Conservation (phyloP, 495 filamentous ascomycete species). For the Talaromyces stipitatus region DNA sequence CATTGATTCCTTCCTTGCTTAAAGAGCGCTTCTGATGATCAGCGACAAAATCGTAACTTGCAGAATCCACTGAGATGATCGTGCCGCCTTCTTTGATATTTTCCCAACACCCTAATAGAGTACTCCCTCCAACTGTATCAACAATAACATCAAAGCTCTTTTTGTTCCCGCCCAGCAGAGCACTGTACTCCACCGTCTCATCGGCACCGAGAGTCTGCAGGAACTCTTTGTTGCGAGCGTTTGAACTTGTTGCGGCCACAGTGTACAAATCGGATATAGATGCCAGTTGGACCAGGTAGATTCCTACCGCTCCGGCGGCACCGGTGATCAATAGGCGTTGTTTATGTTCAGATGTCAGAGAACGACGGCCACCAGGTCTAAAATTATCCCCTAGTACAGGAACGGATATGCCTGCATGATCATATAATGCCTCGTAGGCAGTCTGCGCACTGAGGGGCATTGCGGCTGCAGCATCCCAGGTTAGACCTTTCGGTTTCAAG, state of each 20-base stretch:
- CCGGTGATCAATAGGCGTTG: slow-evolving; percentile 23
- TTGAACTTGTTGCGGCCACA: slow-evolving; percentile 20
- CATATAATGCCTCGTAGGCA: slow-evolving; percentile 27
- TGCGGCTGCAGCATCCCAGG: slow-evolving; percentile 18
- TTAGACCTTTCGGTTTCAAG: slow-evolving; percentile 16
- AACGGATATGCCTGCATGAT: slow-evolving; percentile 13
- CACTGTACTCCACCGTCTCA: slow-evolving; percentile 22
- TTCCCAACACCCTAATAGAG: slow-evolving; percentile 18
- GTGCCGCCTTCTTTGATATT: slow-evolving; percentile 14
- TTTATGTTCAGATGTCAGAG: neutral
- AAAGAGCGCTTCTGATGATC: slow-evolving; percentile 22
- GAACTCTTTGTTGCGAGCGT: slow-evolving; percentile 22
- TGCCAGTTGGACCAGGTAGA: slow-evolving; percentile 29
- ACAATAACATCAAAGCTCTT: slow-evolving; percentile 23
- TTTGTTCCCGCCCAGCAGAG: neutral
- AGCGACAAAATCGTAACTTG: slow-evolving; percentile 23
- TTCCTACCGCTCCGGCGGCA: slow-evolving; percentile 24
- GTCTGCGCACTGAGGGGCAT: slow-evolving; percentile 27
- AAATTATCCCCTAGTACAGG: slow-evolving; percentile 1
- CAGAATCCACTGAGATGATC: slow-evolving; percentile 26
- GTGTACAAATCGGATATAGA: slow-evolving; percentile 15
- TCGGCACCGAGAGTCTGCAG: slow-evolving; percentile 19
- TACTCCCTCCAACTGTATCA: slow-evolving; percentile 26
- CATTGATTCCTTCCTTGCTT: slow-evolving; percentile 16
- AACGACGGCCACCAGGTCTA: neutral